Conservation (phyloP, 2,329 filamentous ascomycete species). For the Colletotrichum lupini region DNA sequence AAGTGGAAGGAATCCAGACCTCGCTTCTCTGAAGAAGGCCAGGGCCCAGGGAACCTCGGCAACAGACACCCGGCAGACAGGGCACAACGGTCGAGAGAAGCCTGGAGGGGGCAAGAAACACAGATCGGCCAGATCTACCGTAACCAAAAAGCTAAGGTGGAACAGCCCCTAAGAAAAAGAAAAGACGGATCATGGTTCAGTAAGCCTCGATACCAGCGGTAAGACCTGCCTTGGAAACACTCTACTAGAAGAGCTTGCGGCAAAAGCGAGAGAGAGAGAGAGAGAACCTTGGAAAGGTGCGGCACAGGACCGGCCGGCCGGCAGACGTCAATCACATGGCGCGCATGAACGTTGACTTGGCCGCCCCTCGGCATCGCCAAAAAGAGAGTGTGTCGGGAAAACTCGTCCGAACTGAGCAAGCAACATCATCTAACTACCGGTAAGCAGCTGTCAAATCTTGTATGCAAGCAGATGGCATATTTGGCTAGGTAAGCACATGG, state of each 20-base stretch:
- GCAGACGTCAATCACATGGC: constrained; percentile 2
- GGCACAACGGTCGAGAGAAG: no score
- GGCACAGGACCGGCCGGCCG: background rate
- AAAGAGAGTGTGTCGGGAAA: background rate
- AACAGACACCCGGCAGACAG: background rate
- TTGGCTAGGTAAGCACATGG: background rate
- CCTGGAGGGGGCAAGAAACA: background rate
- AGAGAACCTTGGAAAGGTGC: no score
- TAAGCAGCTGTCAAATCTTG: background rate
- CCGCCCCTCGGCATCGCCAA: background rate
- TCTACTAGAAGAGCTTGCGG: background rate
- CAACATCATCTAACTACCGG: no score
- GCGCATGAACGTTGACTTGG: background rate
- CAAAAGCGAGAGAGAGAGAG: no score
- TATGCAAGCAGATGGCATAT: background rate
- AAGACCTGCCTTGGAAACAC: background rate
- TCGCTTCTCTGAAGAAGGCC: background rate
- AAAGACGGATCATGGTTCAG: background rate
- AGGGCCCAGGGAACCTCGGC: background rate
- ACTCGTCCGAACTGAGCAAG: background rate
- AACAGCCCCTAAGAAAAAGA: background rate
- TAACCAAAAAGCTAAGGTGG: background rate
- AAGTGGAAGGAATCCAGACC: background rate
- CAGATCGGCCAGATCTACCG: background rate
- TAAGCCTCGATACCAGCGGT: background rate